Conservation (phyloP, 306 rosid genomes). For the Lotus japonicus region DNA sequence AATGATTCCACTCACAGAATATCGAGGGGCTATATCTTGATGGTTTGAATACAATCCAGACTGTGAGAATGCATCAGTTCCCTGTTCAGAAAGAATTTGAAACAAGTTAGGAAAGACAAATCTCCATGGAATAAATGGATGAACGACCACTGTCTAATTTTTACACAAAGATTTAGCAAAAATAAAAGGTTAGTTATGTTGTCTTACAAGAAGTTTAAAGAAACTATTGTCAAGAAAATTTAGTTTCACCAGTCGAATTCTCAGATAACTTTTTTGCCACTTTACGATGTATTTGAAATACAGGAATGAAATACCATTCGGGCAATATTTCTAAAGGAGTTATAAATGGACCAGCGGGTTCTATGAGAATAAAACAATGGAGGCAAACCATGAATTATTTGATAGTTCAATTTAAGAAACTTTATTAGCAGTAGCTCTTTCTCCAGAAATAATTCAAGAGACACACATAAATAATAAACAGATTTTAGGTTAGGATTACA, state of each 20-base stretch:
- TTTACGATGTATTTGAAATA: no score
- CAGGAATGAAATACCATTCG: no score
- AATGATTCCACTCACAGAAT: constrained; percentile 60
- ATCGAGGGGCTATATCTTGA: constrained; percentile 97
- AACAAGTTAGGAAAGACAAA: constrained; percentile 6
- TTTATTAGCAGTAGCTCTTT: background rate
- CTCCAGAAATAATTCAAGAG: background rate
- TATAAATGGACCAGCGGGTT: no score
- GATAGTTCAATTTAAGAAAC: background rate
- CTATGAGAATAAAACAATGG: background rate
- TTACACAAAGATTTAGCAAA: background rate
- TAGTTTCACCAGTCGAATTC: background rate
- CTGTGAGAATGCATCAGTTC: constrained; percentile 98
- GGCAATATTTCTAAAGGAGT: no score
- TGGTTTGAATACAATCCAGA: constrained; percentile 96
- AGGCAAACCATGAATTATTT: background rate
- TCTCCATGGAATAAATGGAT: background rate
- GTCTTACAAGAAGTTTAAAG: background rate
- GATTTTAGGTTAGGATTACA: background rate
- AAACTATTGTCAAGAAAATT: background rate
- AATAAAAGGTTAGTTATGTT: background rate
- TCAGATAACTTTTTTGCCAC: no score
- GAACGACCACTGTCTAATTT: background rate
- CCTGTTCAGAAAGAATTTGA: constrained; percentile 37
- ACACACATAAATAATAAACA: background rate